Conservation (phyloP, 331 rosid species). For the Malus hybrid region DNA sequence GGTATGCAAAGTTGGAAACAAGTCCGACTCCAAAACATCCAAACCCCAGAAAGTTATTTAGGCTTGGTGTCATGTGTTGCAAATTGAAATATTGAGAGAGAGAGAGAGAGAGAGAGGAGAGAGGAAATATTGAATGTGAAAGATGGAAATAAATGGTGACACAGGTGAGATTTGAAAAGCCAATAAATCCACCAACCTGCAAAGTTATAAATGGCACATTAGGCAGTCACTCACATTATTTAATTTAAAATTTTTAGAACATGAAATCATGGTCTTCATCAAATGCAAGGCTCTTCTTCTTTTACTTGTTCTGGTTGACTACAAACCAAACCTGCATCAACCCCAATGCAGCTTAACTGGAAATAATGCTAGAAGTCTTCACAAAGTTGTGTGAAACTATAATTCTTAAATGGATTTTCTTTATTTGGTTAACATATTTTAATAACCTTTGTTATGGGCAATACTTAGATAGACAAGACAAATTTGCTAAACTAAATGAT, state of each 20-base stretch:
- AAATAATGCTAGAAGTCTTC: neutral
- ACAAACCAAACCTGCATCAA: conserved; percentile 35
- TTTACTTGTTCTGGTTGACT: conserved; percentile 33
- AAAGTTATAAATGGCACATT: conserved; percentile 28
- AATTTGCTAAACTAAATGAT: no score
- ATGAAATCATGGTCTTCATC: conserved; percentile 4
- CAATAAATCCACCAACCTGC: conserved; percentile 11
- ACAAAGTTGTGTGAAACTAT: conserved; percentile 27
- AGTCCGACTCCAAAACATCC: neutral
- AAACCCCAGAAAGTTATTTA: neutral
- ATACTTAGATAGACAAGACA: no score
- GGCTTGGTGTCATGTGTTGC: conserved; percentile 13
- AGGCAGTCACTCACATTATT: conserved; percentile 1
- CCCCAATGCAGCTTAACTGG: conserved; percentile 37
- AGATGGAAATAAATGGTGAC: conserved; percentile 25
- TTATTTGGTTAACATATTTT: neutral
- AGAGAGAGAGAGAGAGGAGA: neutral
- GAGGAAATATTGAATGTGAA: neutral
- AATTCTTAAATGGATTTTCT: neutral
- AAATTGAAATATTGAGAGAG: conserved; percentile 20
- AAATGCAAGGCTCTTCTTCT: conserved; percentile 19
- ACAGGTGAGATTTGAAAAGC: conserved; percentile 20
- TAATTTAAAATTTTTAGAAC: neutral
- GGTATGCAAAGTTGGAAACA: neutral
- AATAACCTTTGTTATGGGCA: neutral